Conservation (phyloP, 106 monocot genomes). For the Iris macrosiphon region DNA sequence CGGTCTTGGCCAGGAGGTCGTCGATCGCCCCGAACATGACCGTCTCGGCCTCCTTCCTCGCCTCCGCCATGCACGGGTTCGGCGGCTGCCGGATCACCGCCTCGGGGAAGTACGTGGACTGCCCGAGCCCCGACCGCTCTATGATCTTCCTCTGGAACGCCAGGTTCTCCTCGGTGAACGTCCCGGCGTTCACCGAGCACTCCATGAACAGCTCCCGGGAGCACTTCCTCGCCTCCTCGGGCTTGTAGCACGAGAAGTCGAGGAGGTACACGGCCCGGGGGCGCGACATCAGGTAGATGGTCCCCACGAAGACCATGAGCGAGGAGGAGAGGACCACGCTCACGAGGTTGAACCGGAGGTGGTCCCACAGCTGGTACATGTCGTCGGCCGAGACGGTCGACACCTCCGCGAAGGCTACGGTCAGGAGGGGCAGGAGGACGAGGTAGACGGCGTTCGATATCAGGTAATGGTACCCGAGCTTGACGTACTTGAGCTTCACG, state of each 20-base stretch:
- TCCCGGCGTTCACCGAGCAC: constrained; percentile 4
- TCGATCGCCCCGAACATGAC: constrained; percentile 21
- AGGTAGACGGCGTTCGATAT: constrained; percentile 8
- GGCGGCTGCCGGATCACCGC: constrained; percentile 13
- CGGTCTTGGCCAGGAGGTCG: constrained; percentile 9
- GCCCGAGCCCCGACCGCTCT: constrained; percentile 18
- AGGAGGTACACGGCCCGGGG: constrained; percentile 10
- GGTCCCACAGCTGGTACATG: neutral
- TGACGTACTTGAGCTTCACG: constrained; percentile 12
- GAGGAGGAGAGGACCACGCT: neutral
- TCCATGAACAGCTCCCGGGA: constrained; percentile 1
- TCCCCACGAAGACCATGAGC: constrained; percentile 6
- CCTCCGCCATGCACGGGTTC: constrained; percentile 20
- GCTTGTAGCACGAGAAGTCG: constrained; percentile 20
- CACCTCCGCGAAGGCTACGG: neutral
- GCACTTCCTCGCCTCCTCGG: constrained; percentile 8
- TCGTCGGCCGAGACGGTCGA: constrained; percentile 1
- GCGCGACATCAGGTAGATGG: constrained; percentile 10
- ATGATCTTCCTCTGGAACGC: constrained; percentile 14
- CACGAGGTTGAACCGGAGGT: neutral
- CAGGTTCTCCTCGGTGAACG: constrained; percentile 14
- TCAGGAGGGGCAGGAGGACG: neutral
- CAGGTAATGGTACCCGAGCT: constrained; percentile 11
- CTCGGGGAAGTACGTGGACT: constrained; percentile 10
- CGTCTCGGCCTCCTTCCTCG: constrained; percentile 18